These are phyloP conservation scores for Aspergillus ochraceus DNA, from an alignment of 2,329 filamentous ascomycete genomes.

Conservation along the genomic window DNA sequence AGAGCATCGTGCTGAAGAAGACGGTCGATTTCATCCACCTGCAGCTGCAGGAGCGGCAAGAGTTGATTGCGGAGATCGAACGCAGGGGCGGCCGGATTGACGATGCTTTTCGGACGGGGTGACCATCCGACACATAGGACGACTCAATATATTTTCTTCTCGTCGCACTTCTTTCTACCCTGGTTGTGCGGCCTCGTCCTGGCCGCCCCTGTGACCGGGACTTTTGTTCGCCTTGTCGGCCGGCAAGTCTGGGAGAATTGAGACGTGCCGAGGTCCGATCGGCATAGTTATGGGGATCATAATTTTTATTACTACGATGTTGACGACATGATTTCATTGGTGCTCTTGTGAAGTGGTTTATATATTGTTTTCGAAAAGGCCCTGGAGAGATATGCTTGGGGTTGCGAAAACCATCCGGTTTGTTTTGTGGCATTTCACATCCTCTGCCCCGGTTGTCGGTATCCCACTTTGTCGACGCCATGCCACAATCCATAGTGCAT, in stretches of 20 bases:
- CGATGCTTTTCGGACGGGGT: conserved; percentile 30
- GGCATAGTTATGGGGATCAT: background rate
- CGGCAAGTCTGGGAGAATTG: background rate
- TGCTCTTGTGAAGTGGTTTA: background rate
- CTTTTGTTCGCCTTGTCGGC: background rate
- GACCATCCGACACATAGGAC: background rate
- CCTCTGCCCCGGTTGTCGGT: background rate
- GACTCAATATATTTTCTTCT: background rate
- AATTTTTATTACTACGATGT: background rate
- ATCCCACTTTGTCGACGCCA: background rate
- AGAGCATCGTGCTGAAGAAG: conserved; percentile 76
- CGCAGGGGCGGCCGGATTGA: conserved; percentile 58
- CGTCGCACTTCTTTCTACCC: background rate
- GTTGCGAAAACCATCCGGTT: background rate
- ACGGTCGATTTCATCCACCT: conserved; percentile 67
- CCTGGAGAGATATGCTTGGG: background rate
- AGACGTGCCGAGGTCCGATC: background rate
- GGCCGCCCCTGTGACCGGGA: background rate
- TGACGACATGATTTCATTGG: background rate
- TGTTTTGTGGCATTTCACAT: background rate
- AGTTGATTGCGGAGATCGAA: conserved; percentile 60
- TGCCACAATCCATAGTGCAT: background rate
- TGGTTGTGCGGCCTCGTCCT: background rate
- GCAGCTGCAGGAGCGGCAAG: conserved; percentile 59
- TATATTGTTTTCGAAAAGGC: background rate